These are phyloP conservation scores for Cutaneotrichosporon cutaneum DNA, from an alignment of 1,284 basidiomycete genomes.

Conservation along the genomic window DNA sequence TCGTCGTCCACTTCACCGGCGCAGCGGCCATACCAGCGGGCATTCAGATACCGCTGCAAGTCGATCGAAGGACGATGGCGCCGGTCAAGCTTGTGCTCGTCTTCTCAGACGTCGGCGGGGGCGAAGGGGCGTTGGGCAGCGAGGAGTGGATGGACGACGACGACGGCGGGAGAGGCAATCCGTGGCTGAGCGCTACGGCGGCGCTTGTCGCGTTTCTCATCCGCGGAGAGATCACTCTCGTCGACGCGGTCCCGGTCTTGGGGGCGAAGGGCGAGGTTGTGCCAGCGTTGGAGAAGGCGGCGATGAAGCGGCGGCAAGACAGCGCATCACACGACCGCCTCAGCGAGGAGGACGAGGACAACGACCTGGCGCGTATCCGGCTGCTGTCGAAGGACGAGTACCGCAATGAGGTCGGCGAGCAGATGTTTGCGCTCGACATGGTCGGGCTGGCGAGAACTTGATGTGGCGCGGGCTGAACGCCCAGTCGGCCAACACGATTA, in stretches of 20 bases:
- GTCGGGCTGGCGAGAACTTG: not conserved
- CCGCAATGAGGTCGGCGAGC: not conserved
- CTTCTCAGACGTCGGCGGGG: not conserved
- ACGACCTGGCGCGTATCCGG: not conserved
- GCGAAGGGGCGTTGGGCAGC: not conserved
- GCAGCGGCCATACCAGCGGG: not conserved
- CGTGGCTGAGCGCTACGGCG: not conserved
- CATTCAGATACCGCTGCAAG: not conserved
- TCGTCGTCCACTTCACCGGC: not conserved
- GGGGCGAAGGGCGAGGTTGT: not conserved
- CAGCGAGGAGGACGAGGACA: not conserved
- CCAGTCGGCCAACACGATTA: not conserved
- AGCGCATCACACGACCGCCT: not conserved
- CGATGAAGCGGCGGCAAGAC: not conserved
- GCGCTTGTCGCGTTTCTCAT: not conserved
- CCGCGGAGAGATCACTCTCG: not conserved
- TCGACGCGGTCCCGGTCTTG: not conserved
- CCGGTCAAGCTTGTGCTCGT: not conserved
- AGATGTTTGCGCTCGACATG: not conserved
- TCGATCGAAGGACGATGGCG: not conserved
- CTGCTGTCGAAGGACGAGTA: not conserved
- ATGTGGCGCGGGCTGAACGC: not conserved
- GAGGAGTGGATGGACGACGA: not conserved
- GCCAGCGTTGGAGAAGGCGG: not conserved
- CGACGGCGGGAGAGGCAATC: not conserved